Percentiles rank a stretch among this genome's conserved stretches.
phyloP scores from a whole-genome alignment of 768 basidiomycete genomes.

The Trametes sanguinea region DNA sequence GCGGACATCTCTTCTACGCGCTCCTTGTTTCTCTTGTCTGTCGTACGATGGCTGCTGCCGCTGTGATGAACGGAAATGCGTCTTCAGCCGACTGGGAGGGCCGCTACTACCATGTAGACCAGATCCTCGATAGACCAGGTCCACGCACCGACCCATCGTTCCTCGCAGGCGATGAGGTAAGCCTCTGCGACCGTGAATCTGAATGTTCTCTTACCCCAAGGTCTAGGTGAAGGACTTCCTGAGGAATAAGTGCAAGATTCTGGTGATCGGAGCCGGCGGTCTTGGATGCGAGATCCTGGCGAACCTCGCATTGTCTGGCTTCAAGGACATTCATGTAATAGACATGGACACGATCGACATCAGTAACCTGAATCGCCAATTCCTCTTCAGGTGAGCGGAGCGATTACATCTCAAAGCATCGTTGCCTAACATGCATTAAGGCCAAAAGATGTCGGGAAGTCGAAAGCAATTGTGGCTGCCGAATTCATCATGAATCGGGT shows the following conservation, averaged over 20 bases:
- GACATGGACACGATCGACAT: slow-evolving; percentile 99
- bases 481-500: slow-evolving; percentile 97
- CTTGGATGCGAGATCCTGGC: slow-evolving; percentile 97
- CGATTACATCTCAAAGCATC: background rate
- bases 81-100: slow-evolving; percentile 50
- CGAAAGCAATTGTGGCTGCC: slow-evolving; percentile 93
- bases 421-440: slow-evolving; percentile 41
- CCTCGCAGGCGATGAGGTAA: slow-evolving; percentile 76
- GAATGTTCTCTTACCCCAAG: background rate
- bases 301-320: slow-evolving; percentile 93
- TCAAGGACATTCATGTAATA: slow-evolving; percentile 98
- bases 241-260: slow-evolving; percentile 81
- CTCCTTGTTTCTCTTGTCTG: background rate
- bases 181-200: slow-evolving; percentile 23
- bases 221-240: slow-evolving; percentile 81
- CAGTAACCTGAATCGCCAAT: slow-evolving; percentile 97
- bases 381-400: slow-evolving; percentile 81
- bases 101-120: slow-evolving; percentile 83
- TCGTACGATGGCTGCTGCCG: slow-evolving; percentile 16
- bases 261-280: slow-evolving; percentile 98
- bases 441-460: slow-evolving; percentile 86
- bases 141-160: slow-evolving; percentile 88
- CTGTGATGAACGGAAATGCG: slow-evolving; percentile 38
- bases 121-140: slow-evolving; percentile 82
- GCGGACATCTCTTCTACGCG: background rate